Evolutionary conservation across 2,329 filamentous ascomycete species (phyloP).

Genomic region (Knufia fluminis): DNA sequence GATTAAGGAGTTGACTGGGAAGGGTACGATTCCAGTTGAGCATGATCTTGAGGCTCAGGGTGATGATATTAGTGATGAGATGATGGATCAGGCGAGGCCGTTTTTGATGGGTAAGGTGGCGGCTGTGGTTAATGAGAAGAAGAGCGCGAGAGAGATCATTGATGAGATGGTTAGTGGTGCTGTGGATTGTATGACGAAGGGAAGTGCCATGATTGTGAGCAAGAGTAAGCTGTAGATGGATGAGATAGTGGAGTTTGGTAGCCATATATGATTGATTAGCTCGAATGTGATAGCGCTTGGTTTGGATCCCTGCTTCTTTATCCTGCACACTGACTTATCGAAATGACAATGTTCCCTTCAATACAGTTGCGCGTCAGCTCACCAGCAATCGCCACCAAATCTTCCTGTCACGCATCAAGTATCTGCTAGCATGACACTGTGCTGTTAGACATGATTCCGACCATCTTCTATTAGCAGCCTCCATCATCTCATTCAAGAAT

Average conservation of each 20-base stretch:
- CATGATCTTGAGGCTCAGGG: conserved; percentile 79
- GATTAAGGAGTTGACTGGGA: conserved; percentile 82
- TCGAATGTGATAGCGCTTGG: background rate
- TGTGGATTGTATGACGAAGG: conserved; percentile 58
- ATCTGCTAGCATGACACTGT: too few species aligned
- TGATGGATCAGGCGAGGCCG: conserved; percentile 82
- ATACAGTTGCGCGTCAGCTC: too few species aligned
- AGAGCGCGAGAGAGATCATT: conserved; percentile 80
- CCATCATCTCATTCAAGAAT: too few species aligned
- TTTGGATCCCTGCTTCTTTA: too few species aligned
- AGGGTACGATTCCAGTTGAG: conserved; percentile 90
- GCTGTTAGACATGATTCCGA: too few species aligned
- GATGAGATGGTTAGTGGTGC: conserved; percentile 89
- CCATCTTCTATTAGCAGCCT: too few species aligned
- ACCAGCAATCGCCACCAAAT: too few species aligned
- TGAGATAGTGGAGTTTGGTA: background rate
- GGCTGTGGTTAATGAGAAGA: conserved; percentile 86
- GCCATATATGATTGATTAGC: background rate
- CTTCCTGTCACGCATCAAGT: too few species aligned
- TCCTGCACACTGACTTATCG: too few species aligned
- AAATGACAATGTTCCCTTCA: too few species aligned
- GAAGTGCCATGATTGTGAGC: conserved; percentile 52
- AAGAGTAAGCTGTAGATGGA: conserved; percentile 51
- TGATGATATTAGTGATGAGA: conserved; percentile 66
- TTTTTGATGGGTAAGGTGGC: conserved; percentile 96